Conservation (phyloP, 164 flowering plant species). For the Amborella trichopoda region DNA sequence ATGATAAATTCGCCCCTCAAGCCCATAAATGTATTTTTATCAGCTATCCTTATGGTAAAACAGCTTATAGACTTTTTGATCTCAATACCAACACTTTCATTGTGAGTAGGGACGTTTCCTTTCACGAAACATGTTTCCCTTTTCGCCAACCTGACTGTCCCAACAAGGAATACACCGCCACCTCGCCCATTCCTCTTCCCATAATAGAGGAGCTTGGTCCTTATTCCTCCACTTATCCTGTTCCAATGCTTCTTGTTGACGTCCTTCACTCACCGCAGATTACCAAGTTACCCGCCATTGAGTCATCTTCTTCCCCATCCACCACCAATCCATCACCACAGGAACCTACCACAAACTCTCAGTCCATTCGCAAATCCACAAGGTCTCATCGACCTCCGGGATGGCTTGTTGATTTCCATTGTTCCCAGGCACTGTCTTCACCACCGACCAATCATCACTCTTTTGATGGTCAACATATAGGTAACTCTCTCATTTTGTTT, state of each 20-base stretch:
- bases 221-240: background rate
- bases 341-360: no score
- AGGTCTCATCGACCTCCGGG: background rate
- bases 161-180: background rate
- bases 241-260: background rate
- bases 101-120: background rate
- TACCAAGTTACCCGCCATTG: no score
- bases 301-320: background rate
- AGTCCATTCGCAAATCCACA: no score
- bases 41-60: background rate
- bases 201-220: no score
- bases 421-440: background rate
- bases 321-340: background rate
- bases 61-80: background rate
- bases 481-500: background rate
- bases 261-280: background rate
- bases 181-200: no score
- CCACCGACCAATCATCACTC: background rate
- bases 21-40: background rate
- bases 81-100: background rate
- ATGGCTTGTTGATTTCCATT: background rate
- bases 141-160: background rate
- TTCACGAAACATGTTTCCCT: background rate
- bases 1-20: background rate
- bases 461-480: background rate